A percentile compares a stretch with the other conserved stretches of the same genome.
These are phyloP conservation scores for Petunia axillaris DNA, from an alignment of 257 asterid species.

Conservation along the genomic window DNA sequence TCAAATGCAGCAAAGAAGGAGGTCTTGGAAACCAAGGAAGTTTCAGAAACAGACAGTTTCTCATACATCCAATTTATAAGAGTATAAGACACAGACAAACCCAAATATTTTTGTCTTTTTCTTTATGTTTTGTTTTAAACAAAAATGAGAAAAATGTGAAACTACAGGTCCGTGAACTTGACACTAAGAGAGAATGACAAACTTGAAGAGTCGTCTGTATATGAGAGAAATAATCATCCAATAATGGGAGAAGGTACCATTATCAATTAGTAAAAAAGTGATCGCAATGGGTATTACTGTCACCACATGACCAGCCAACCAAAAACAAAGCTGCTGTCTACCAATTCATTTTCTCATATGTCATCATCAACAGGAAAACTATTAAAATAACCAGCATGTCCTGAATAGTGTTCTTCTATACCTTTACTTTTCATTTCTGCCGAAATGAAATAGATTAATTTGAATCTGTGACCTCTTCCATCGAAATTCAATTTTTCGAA, in stretches of 20 bases:
- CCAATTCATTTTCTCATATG: too few species aligned
- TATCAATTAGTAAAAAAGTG: background rate
- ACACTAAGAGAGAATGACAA: background rate
- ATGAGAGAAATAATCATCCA: background rate
- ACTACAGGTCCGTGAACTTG: background rate
- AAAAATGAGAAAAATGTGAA: background rate
- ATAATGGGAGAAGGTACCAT: background rate
- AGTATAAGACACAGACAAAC: background rate
- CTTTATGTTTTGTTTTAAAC: background rate
- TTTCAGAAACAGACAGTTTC: conserved; percentile 15
- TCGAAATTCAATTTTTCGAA: too few species aligned
- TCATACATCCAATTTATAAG: background rate
- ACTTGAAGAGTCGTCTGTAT: background rate
- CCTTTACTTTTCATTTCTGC: too few species aligned
- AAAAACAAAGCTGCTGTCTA: too few species aligned
- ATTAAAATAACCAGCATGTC: too few species aligned
- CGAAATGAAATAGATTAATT: too few species aligned
- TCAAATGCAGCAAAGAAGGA: conserved; percentile 94
- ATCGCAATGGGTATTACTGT: background rate
- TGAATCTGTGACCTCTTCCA: too few species aligned
- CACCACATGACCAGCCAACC: background rate
- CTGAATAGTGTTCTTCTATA: too few species aligned
- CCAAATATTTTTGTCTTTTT: background rate
- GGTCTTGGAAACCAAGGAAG: conserved; percentile 28
- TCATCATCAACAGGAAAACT: too few species aligned